Percentiles rank a stretch among this genome's conserved stretches.
These are phyloP conservation scores for Trichosporon sp. DNA, from an alignment of 1,284 basidiomycete species.

Conservation along the genomic window DNA sequence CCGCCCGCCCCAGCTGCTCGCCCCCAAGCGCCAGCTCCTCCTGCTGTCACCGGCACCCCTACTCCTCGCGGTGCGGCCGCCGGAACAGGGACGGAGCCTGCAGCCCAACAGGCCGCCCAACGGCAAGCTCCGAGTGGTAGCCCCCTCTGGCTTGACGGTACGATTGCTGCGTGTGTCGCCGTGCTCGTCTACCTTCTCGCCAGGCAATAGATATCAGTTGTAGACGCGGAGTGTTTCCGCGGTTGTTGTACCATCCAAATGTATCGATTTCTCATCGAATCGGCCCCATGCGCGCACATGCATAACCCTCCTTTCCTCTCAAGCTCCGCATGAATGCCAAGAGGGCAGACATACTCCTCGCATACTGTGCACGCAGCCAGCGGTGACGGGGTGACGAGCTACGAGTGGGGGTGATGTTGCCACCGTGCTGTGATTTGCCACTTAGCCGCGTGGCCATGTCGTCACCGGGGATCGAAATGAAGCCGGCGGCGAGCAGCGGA, in stretches of 20 bases:
- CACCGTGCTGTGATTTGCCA: not conserved
- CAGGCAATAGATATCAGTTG: not conserved
- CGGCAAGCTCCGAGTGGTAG: not conserved
- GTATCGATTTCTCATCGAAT: not conserved
- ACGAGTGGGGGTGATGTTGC: not conserved
- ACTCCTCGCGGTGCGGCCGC: not conserved
- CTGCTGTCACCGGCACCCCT: not conserved
- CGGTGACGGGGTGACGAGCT: not conserved
- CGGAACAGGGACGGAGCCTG: not conserved
- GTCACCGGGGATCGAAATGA: not conserved
- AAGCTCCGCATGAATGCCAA: no score
- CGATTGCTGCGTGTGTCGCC: conserved; percentile 41
- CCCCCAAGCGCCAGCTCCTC: not conserved
- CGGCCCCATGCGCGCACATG: not conserved
- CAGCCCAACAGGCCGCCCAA: not conserved
- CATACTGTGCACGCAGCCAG: not conserved
- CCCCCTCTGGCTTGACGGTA: conserved; percentile 19
- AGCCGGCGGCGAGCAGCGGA: conserved; percentile 1
- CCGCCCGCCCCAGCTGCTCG: not conserved
- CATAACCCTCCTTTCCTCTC: not conserved
- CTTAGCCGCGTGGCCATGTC: not conserved
- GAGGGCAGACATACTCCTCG: no score
- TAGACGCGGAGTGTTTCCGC: not conserved
- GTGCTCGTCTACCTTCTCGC: conserved; percentile 18
- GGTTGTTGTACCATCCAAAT: not conserved